Evolutionary conservation across 164 flowering plant species (phyloP).

Genomic region (Akebia trifoliata): DNA sequence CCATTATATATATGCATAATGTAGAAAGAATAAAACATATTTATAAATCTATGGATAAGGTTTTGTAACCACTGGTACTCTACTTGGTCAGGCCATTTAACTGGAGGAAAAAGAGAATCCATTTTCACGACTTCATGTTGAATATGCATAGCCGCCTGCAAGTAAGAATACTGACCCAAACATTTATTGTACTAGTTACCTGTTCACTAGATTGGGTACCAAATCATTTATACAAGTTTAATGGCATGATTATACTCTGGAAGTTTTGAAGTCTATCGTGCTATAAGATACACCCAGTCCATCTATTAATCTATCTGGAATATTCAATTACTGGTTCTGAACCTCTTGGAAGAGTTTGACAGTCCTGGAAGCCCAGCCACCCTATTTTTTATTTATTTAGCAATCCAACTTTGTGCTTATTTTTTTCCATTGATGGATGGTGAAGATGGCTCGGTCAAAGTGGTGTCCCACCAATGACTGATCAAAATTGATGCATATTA

Average conservation of each 20-base stretch:
- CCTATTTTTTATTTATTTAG: no score
- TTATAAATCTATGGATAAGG: no score
- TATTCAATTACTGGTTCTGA: neutral
- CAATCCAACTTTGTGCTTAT: no score
- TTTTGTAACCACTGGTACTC: neutral
- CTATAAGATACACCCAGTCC: neutral
- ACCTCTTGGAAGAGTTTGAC: no score
- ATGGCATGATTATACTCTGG: neutral
- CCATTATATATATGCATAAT: no score
- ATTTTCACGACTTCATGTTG: constrained; percentile 99
- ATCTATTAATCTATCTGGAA: neutral
- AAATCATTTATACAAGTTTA: neutral
- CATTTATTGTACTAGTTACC: neutral
- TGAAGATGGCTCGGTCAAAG: no score
- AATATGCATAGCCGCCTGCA: constrained; percentile 88
- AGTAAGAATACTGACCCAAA: constrained; percentile 36
- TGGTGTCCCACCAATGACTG: no score
- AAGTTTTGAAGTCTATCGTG: neutral
- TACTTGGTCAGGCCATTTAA: constrained; percentile 51
- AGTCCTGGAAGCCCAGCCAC: no score
- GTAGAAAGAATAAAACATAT: no score
- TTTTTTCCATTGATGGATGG: no score
- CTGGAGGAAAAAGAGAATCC: constrained; percentile 95
- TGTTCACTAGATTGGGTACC: neutral
- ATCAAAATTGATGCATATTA: neutral